These are phyloP conservation scores for Sclerospora graminicola DNA, from an alignment of 352 stramenopile species.

Conservation along the genomic window DNA sequence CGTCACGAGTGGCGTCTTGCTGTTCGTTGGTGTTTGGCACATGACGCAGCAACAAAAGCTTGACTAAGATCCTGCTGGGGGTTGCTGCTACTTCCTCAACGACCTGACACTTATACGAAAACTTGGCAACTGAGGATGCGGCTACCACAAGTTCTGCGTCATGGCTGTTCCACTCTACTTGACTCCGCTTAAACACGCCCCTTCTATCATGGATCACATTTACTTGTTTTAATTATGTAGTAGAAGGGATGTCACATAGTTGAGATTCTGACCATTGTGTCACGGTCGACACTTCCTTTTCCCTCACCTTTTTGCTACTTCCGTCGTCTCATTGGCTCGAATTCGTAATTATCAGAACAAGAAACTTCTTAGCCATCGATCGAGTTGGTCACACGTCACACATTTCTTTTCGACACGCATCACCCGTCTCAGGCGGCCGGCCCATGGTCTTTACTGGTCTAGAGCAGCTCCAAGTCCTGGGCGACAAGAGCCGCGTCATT, in stretches of 20 bases:
- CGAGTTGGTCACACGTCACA: constrained; percentile 11
- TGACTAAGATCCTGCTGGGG: not conserved
- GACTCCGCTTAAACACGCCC: constrained; percentile 13
- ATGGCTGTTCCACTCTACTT: constrained; percentile 2
- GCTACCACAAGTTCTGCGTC: not conserved
- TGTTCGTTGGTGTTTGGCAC: constrained; percentile 16
- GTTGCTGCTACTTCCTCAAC: too few species aligned
- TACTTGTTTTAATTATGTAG: too few species aligned
- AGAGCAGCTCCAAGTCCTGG: constrained; percentile 20
- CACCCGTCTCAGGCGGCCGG: too few species aligned
- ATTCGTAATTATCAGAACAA: not conserved
- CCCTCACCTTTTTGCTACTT: not conserved
- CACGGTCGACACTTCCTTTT: constrained; percentile 2
- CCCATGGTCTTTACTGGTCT: constrained; percentile 26
- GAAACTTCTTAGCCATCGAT: constrained; percentile 1
- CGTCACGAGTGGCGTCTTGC: constrained; percentile 20
- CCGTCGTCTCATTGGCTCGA: constrained; percentile 4
- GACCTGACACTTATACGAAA: constrained; percentile 1
- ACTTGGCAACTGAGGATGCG: constrained; percentile 15
- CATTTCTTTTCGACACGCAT: constrained; percentile 11
- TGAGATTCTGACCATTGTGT: too few species aligned
- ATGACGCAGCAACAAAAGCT: not conserved
- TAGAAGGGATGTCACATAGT: constrained; percentile 5
- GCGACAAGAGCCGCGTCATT: constrained; percentile 25
- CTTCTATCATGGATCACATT: not conserved